phyloP scores from a whole-genome alignment of 495 filamentous ascomycete genomes.

The Neurospora sp. region DNA sequence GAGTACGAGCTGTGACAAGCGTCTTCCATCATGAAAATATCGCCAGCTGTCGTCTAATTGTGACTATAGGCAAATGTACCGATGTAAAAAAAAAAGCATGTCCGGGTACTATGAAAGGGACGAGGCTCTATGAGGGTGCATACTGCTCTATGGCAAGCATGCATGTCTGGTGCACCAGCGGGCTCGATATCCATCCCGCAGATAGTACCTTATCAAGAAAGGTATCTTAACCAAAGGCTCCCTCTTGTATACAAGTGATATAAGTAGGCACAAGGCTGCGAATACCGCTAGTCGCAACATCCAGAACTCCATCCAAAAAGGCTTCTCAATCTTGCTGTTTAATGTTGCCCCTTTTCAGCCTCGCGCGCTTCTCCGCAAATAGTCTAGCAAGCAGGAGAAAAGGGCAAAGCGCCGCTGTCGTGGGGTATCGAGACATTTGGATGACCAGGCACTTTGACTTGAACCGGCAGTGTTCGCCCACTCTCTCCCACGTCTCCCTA shows the following conservation, averaged over 20 bases:
- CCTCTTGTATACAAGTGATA: background rate
- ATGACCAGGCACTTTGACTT: background rate
- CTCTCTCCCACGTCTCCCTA: background rate
- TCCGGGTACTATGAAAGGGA: background rate
- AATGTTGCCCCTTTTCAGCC: background rate
- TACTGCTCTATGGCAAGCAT: background rate
- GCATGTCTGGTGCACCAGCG: background rate
- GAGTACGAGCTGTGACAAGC: background rate
- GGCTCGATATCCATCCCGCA: background rate
- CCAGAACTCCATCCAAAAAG: background rate
- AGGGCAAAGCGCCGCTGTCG: background rate
- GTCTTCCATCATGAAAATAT: background rate
- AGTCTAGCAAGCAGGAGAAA: background rate
- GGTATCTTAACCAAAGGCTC: background rate
- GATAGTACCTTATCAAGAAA: background rate
- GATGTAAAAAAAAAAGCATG: background rate
- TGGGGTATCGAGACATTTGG: background rate
- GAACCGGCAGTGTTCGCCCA: background rate
- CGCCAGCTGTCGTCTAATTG: background rate
- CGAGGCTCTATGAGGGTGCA: background rate
- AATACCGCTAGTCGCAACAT: background rate
- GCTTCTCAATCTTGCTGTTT: background rate
- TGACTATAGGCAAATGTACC: background rate
- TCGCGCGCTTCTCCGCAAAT: background rate
- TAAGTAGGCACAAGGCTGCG: background rate